Base-by-base conservation (phyloP, 176 grass and related monocot species). In the Bothriochloa decipiens region DNA sequence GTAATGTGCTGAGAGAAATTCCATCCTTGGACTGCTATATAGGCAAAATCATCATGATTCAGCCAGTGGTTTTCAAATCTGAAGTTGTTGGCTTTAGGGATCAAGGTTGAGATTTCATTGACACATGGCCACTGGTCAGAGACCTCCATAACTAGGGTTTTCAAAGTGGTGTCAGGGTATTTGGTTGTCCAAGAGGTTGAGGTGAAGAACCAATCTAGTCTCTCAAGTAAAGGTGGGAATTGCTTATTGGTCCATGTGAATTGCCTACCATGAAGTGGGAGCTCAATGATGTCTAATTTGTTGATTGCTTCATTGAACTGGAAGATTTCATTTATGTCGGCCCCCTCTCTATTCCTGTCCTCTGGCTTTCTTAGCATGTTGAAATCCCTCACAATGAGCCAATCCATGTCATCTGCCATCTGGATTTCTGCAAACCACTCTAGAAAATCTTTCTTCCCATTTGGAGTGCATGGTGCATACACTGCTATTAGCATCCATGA, bases 91-190 rank as follows among this genome's bases (percentile, higher is more conserved):
- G 3, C 1, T 0, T 64, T 28, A 0, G 61, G 61, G 0, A 64
- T 28, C 0, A 1, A 1, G 0, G 11, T 13, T 0, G 0, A 0
- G 6, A 64, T 27, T 5, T 8, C 4, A 0, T 28, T 2, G 0
- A 28, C 8, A 27, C n/a, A 64, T 1, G 61, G 61, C 4, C 11
- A 28, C 0, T 64, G 61, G 2, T 64, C 61, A 28, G 61, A 28
- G 28, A 28, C 28, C 0, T 64, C 61, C 23, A 26, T 64, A 0
- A 1, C 1, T 1, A 28, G 4, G 3, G 61, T 10, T 0, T 4
- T 28, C 0, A 6, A 25, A 1, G 13, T 0, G 2, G 61, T 0
- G 1, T 27, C 4, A 0, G 61, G 61, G 1, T 1, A 64, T 0
- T 0, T 28, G 0, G 4, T 1, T 4, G 61, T 5, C 25, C 26